A percentile compares a stretch with the other conserved stretches of the same genome.
phyloP scores from a whole-genome alignment of 2,329 filamentous ascomycete genomes.

The Paraconiothyrium sp. region DNA sequence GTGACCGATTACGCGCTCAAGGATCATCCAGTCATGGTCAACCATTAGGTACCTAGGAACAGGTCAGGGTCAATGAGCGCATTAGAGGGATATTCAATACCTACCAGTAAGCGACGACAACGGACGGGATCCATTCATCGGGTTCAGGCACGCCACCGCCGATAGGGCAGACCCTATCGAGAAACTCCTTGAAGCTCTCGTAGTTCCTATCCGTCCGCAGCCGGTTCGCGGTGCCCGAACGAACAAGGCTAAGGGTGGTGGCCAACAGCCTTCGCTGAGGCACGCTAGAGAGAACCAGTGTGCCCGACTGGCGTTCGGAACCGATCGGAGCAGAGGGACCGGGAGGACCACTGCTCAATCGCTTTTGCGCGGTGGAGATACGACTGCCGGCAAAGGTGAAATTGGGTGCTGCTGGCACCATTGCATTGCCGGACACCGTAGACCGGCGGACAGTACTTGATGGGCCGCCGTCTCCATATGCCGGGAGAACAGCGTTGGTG shows the following conservation, averaged over 20 bases:
- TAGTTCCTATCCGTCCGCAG: neutral
- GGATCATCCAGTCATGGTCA: neutral
- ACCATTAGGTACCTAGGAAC: neutral
- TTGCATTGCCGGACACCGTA: neutral
- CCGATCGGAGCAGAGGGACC: neutral
- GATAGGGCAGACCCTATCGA: neutral
- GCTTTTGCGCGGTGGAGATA: neutral
- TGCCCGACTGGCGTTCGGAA: neutral
- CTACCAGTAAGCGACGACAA: neutral
- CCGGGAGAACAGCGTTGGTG: neutral
- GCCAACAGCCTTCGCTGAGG: neutral
- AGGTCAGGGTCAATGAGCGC: neutral
- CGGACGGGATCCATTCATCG: neutral
- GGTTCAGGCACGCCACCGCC: neutral
- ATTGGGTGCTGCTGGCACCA: neutral
- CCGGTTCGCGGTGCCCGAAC: neutral
- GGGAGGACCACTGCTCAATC: neutral
- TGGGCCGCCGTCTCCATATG: neutral
- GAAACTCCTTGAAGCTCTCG: neutral
- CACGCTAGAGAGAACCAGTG: neutral
- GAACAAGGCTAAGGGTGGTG: neutral
- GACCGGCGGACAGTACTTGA: neutral
- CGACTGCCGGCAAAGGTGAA: too few relatives aligned
- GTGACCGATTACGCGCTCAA: neutral
- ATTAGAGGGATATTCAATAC: neutral